These are phyloP conservation scores for Candida railenensis DNA, from an alignment of 805 yeast species.

Conservation along the genomic window DNA sequence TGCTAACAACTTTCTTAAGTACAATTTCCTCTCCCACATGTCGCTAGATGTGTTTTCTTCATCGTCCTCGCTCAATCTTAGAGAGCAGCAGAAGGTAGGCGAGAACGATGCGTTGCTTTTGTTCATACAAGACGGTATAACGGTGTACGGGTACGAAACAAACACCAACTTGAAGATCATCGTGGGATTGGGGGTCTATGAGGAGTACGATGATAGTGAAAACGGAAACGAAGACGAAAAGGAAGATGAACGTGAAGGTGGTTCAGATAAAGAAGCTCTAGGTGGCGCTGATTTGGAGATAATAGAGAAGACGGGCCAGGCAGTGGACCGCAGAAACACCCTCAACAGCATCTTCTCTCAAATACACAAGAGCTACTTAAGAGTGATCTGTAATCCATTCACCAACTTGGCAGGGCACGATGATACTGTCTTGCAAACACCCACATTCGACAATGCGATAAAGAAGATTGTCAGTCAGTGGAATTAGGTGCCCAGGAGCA, in stretches of 20 bases:
- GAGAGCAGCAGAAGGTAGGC: conserved; percentile 31
- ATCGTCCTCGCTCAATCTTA: conserved; percentile 39
- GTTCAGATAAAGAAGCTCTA: too few species aligned
- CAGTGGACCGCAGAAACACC: neutral
- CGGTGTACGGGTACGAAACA: conserved; percentile 68
- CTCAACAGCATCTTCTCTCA: conserved; percentile 26
- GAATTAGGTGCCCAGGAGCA: conserved; percentile 17
- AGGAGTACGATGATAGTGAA: conserved; percentile 25
- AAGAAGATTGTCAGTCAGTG: conserved; percentile 24
- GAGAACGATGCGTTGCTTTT: conserved; percentile 35
- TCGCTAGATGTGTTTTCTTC: conserved; percentile 68
- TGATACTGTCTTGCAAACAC: conserved; percentile 27
- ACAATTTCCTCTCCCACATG: conserved; percentile 74
- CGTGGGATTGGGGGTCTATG: conserved; percentile 40
- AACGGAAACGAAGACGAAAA: conserved; percentile 13
- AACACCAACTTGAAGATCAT: conserved; percentile 67
- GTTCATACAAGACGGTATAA: conserved; percentile 65
- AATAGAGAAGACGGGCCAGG: neutral
- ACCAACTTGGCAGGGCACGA: conserved; percentile 20
- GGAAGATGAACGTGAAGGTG: conserved; percentile 3
- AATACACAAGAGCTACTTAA: conserved; percentile 55
- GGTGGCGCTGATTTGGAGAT: neutral
- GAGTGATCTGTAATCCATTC: conserved; percentile 65
- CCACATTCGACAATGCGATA: conserved; percentile 30
- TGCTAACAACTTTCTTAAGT: conserved; percentile 52